A percentile compares a stretch with the other conserved stretches of the same genome.
These are phyloP conservation scores for Trichoderma koningiopsis DNA, from an alignment of 2,329 filamentous ascomycete species.

Conservation along the genomic window DNA sequence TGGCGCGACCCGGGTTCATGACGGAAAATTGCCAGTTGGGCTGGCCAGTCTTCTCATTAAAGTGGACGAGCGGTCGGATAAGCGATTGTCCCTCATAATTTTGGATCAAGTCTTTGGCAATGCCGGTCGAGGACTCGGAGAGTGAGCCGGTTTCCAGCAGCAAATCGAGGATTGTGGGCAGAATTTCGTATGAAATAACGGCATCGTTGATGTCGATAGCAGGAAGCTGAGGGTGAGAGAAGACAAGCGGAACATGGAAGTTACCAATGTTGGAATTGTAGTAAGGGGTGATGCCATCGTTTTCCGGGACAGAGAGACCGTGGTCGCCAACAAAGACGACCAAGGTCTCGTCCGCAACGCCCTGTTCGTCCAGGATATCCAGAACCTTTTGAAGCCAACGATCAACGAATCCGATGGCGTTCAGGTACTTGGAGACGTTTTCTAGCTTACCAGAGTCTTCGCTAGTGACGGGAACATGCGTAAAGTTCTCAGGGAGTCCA, in stretches of 20 bases:
- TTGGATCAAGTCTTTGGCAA: constrained; percentile 29
- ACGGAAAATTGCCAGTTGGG: constrained; percentile 35
- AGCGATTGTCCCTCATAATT: constrained; percentile 36
- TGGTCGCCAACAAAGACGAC: constrained; percentile 39
- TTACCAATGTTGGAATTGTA: constrained; percentile 39
- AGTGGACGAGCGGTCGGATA: constrained; percentile 29
- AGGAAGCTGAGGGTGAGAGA: constrained; percentile 39
- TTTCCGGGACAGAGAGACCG: constrained; percentile 38
- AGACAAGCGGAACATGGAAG: constrained; percentile 39
- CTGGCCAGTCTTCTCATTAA: constrained; percentile 23
- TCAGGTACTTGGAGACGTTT: constrained; percentile 39
- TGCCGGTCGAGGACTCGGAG: constrained; percentile 23
- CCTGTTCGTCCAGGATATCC: constrained; percentile 36
- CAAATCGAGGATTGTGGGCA: constrained; percentile 40
- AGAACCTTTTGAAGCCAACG: constrained; percentile 38
- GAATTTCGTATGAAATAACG: constrained; percentile 38
- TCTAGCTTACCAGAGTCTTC: constrained; percentile 29
- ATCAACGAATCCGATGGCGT: constrained; percentile 38
- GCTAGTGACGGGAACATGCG: constrained; percentile 7
- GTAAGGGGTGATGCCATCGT: constrained; percentile 37
- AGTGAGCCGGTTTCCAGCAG: constrained; percentile 38
- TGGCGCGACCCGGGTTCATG: constrained; percentile 35
- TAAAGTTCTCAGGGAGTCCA: constrained; percentile 34
- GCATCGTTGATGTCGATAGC: constrained; percentile 38
- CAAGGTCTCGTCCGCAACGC: constrained; percentile 38